Evolutionary conservation across 306 rosid genomes (phyloP), one percentile per base, ranked within the genome.

Genomic region (Betula pendula): DNA sequence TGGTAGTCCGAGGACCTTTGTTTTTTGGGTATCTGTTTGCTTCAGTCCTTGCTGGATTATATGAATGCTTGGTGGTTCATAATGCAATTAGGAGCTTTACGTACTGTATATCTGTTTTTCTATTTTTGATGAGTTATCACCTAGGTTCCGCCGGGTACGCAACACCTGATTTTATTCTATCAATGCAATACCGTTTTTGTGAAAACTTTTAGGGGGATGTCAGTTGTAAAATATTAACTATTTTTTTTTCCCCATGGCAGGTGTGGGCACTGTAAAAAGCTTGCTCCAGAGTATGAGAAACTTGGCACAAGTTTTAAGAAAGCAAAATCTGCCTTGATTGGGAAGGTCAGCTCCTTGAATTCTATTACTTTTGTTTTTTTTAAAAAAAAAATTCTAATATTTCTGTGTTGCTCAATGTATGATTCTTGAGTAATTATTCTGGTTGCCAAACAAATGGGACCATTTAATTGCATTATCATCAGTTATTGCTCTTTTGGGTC

Each of bases 201-300:
- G 62, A 55, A 55, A 51, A n/a, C 3, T 22, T 20, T 20, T 60
- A 14, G 10, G 16, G 42, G 40, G 43, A 62, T 31, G 43, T 62
- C 68, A 31, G 43, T 62, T 62, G 68, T 62, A 29, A 60, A 56
- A 27, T 58, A 15, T 14, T 62, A 62, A 62, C 44, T 19, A 20
- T 33, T 65, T 65, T 65, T 8, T 62, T 52, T 75, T n/a, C n/a
- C 14, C 14, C 5, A 8, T 73, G 73, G 68, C 80, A 94, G 98
- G 98, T 94, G 97, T 84, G 98, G 97, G 15, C 98, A 95, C 73
- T 89, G 97, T 85, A 92, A 95, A 80, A 95, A 66, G 85, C 96
- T 95, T 75, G 93, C 96, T 8, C 97, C 96, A 2, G 97, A 95
- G 67, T 95, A 73, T 81, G 97, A 92, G 84, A 91, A 89, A 70